phyloP scores from a whole-genome alignment of 2,329 filamentous ascomycete species.

The Venturia aucupariae region DNA sequence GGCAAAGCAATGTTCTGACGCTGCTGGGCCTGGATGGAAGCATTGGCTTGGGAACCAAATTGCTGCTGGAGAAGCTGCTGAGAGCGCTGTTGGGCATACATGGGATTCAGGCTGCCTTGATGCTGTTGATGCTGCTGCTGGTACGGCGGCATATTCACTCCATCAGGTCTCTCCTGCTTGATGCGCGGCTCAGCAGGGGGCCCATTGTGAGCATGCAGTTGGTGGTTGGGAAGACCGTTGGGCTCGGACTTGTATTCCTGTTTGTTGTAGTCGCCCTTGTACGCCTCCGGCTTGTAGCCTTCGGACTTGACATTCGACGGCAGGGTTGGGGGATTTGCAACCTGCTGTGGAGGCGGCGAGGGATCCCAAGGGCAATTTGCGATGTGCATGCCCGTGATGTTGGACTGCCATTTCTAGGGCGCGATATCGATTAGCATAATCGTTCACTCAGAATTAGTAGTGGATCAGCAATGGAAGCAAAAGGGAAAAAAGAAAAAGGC shows the following conservation, averaged over 20 bases:
- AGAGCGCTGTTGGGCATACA: conserved; percentile 46
- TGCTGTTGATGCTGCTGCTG: conserved; percentile 21
- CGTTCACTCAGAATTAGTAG: not conserved
- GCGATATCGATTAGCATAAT: conserved; percentile 3
- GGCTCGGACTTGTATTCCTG: conserved; percentile 16
- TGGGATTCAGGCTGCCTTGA: conserved; percentile 27
- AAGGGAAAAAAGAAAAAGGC: not conserved
- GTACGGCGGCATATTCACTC: conserved; percentile 22
- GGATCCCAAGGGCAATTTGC: conserved; percentile 95
- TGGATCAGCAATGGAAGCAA: not conserved
- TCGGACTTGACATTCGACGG: conserved; percentile 25
- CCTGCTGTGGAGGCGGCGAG: conserved; percentile 53
- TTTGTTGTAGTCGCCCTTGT: conserved; percentile 11
- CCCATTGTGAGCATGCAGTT: conserved; percentile 17
- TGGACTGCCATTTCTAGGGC: conserved; percentile 81
- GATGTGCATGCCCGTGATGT: conserved; percentile 73
- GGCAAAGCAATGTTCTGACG: conserved; percentile 34
- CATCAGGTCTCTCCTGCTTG: conserved; percentile 30
- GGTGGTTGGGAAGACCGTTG: conserved; percentile 21
- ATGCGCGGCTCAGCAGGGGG: conserved; percentile 22
- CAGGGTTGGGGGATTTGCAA: conserved; percentile 29
- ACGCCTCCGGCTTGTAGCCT: not conserved
- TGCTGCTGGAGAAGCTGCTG: conserved; percentile 43
- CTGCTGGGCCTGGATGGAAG: conserved; percentile 42
- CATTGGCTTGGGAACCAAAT: conserved; percentile 55